These are phyloP conservation scores for Verruconis gallopava DNA, from an alignment of 2,329 filamentous ascomycete genomes.

Conservation along the genomic window DNA sequence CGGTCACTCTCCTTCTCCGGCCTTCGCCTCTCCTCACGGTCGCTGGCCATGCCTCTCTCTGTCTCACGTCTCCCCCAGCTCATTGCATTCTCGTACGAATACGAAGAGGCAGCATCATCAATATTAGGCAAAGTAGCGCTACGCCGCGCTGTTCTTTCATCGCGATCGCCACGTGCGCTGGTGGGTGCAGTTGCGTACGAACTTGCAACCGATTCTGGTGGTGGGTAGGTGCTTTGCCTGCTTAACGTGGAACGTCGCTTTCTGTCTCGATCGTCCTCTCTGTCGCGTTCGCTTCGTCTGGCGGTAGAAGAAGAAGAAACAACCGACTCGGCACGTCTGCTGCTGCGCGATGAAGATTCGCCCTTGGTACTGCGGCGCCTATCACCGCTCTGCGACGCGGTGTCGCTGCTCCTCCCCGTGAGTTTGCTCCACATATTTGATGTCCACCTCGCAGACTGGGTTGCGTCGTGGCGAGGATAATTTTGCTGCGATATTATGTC, in stretches of 20 bases:
- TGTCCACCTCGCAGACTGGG: neutral
- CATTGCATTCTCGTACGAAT: conserved; percentile 11
- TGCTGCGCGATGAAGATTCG: conserved; percentile 10
- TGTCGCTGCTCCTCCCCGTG: conserved; percentile 6
- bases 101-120: conserved; percentile 13
- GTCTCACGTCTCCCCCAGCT: conserved; percentile 13
- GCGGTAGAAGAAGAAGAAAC: conserved; percentile 23
- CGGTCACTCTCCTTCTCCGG: conserved; percentile 14
- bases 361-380: conserved; percentile 2
- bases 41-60: conserved; percentile 20
- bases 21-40: conserved; percentile 19
- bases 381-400: conserved; percentile 5
- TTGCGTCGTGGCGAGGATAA: too few relatives aligned
- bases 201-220: conserved; percentile 21
- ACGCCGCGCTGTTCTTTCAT: conserved; percentile 17
- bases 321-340: conserved; percentile 21
- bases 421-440: conserved; percentile 9
- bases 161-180: conserved; percentile 15
- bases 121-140: conserved; percentile 11
- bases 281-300: conserved; percentile 16
- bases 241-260: conserved; percentile 12
- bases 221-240: conserved; percentile 15
- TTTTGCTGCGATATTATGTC: too few relatives aligned
- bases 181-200: conserved; percentile 25
- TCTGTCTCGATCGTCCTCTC: neutral